Conservation (phyloP, 1,284 basidiomycete species). For the Rhodotorula sp. region DNA sequence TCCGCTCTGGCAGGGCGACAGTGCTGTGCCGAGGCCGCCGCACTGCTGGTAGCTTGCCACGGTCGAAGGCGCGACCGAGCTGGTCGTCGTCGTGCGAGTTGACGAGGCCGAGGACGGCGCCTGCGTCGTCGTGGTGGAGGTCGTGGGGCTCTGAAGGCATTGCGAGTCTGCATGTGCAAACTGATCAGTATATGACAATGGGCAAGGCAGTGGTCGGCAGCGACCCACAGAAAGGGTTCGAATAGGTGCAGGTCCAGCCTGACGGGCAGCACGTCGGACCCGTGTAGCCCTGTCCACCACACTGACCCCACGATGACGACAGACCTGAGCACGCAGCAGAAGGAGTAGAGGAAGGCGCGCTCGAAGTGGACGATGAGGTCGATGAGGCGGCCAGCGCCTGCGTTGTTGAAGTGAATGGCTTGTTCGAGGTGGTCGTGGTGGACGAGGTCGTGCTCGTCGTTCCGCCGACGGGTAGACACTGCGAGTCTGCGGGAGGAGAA, state of each 20-base stretch:
- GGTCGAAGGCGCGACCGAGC: background rate
- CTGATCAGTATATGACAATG: background rate
- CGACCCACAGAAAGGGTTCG: background rate
- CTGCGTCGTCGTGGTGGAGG: background rate
- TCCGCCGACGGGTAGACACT: background rate
- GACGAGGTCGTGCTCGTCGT: background rate
- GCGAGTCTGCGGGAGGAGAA: slow-evolving; percentile 2
- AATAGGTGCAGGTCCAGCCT: background rate
- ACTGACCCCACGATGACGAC: no score
- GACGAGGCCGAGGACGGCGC: background rate
- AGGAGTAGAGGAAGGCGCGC: background rate
- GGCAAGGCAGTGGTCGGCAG: no score
- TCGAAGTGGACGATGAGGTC: background rate
- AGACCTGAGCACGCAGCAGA: no score
- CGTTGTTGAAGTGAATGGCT: background rate
- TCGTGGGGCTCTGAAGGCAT: background rate
- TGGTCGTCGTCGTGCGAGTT: background rate
- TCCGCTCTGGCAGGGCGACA: background rate
- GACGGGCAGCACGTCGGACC: background rate
- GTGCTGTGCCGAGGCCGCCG: slow-evolving; percentile 5
- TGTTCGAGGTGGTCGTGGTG: background rate
- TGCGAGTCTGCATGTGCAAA: background rate
- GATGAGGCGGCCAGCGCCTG: background rate
- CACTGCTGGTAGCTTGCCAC: slow-evolving; percentile 3
- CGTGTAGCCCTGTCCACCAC: no score